These are phyloP conservation scores for Termitomyces bulborhizus DNA, from an alignment of 768 basidiomycete genomes.

Conservation along the genomic window DNA sequence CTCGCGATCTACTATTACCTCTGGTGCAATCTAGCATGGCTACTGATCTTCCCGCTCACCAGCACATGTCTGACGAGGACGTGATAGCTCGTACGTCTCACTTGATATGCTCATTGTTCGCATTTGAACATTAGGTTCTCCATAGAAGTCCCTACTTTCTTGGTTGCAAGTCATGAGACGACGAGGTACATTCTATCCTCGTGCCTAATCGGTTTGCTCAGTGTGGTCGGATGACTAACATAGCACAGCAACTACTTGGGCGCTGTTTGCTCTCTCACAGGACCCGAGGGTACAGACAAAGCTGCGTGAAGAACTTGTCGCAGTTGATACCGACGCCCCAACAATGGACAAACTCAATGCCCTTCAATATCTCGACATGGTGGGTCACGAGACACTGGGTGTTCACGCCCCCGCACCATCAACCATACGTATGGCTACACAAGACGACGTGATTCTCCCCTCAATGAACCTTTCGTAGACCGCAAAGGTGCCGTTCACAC, in stretches of 20 bases:
- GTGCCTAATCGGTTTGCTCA: background rate
- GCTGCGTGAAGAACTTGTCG: conserved; percentile 52
- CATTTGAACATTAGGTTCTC: background rate
- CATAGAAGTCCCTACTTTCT: conserved; percentile 43
- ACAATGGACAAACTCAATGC: conserved; percentile 59
- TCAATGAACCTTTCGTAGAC: conserved; percentile 41
- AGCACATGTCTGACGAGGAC: conserved; percentile 14
- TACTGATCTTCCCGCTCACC: conserved; percentile 22
- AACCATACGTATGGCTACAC: conserved; percentile 35
- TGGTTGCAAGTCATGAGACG: conserved; percentile 42
- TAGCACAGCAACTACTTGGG: conserved; percentile 49
- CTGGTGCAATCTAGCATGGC: conserved; percentile 47
- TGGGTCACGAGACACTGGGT: conserved; percentile 55
- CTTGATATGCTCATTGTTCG: background rate
- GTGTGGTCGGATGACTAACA: background rate
- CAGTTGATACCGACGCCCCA: conserved; percentile 48
- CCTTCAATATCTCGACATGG: conserved; percentile 63
- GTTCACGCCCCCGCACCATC: conserved; percentile 44
- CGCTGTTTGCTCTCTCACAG: conserved; percentile 47
- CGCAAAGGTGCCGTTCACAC: conserved; percentile 32
- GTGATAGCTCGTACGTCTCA: conserved; percentile 10
- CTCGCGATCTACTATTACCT: conserved; percentile 44
- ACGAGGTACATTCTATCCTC: conserved; percentile 23
- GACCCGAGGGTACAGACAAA: conserved; percentile 43
- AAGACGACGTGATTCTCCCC: conserved; percentile 45